Conservation (phyloP, 805 yeast species). For the Yamadazyma nakazawae region DNA sequence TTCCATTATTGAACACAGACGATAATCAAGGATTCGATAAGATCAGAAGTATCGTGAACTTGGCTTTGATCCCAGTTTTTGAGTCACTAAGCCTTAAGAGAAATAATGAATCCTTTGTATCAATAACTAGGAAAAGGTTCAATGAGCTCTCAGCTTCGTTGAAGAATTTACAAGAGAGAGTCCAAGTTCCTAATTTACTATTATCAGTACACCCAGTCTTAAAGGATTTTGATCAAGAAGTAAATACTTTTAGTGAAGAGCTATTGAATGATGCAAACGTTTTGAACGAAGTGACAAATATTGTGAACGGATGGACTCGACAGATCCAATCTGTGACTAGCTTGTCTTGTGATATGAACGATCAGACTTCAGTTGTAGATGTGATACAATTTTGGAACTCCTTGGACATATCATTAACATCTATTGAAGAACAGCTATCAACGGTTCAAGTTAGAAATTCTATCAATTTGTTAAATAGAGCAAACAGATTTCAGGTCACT, state of each 20-base stretch:
- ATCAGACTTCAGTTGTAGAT: conserved; percentile 52
- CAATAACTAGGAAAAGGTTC: conserved; percentile 54
- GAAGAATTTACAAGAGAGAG: conserved; percentile 62
- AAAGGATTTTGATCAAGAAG: conserved; percentile 10
- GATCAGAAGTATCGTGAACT: conserved; percentile 54
- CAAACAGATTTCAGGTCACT: conserved; percentile 78
- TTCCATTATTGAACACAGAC: conserved; percentile 6
- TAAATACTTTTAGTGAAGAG: conserved; percentile 32
- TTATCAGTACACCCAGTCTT: conserved; percentile 52
- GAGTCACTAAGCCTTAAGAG: conserved; percentile 38
- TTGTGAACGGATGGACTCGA: conserved; percentile 72
- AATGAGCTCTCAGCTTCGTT: conserved; percentile 66
- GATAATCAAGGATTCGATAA: conserved; percentile 41
- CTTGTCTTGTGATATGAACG: conserved; percentile 49
- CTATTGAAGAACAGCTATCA: conserved; percentile 56
- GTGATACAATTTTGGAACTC: conserved; percentile 80
- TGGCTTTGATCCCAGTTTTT: conserved; percentile 69
- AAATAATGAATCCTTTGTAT: conserved; percentile 29
- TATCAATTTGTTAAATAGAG: conserved; percentile 56
- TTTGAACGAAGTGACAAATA: conserved; percentile 65
- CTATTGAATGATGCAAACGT: conserved; percentile 49
- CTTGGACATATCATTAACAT: conserved; percentile 55
- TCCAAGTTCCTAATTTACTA: conserved; percentile 64
- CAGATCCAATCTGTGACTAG: conserved; percentile 56
- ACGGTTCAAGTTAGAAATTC: conserved; percentile 54